Percentiles rank a stretch among this genome's conserved stretches.
phyloP scores from a whole-genome alignment of 176 grass and related monocot genomes.

The Oryza meridionalis region DNA sequence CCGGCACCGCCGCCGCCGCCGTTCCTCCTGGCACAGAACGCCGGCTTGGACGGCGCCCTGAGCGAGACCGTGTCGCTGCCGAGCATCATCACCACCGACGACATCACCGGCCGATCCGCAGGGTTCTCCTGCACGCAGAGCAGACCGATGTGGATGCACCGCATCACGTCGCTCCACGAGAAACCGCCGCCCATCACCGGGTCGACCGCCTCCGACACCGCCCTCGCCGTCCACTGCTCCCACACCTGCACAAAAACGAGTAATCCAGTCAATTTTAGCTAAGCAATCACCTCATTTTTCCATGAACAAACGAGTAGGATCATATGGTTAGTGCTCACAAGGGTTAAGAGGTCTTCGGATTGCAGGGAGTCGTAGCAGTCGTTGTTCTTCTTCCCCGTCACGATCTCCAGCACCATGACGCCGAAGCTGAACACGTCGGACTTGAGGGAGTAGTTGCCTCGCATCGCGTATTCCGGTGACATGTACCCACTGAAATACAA shows the following conservation, averaged over 20 bases:
- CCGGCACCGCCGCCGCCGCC: not conserved
- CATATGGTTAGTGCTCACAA: constrained; percentile 14
- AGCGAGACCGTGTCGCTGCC: constrained; percentile 36
- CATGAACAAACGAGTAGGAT: not conserved
- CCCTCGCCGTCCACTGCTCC: constrained; percentile 37
- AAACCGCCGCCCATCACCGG: not conserved
- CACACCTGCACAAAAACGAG: constrained; percentile 33
- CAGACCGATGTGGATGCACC: constrained; percentile 43
- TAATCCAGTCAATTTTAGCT: no score
- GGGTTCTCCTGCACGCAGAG: constrained; percentile 51
- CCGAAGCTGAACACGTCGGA: constrained; percentile 67
- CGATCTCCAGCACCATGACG: constrained; percentile 66
- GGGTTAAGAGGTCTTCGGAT: constrained; percentile 42
- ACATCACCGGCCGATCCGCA: constrained; percentile 33
- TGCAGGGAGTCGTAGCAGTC: not conserved
- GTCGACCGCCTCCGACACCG: constrained; percentile 31
- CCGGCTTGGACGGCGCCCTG: constrained; percentile 29
- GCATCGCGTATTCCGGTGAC: constrained; percentile 51
- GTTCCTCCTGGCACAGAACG: not conserved
- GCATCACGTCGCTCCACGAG: constrained; percentile 22
- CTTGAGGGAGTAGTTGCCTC: constrained; percentile 60
- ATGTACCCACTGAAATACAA: constrained; percentile 47
- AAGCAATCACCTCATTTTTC: not conserved
- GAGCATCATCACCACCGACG: constrained; percentile 47
- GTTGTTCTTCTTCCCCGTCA: constrained; percentile 56